Evolutionary conservation across 441 rosid genomes (phyloP).

Genomic region (Arabidopsis hybrid): DNA sequence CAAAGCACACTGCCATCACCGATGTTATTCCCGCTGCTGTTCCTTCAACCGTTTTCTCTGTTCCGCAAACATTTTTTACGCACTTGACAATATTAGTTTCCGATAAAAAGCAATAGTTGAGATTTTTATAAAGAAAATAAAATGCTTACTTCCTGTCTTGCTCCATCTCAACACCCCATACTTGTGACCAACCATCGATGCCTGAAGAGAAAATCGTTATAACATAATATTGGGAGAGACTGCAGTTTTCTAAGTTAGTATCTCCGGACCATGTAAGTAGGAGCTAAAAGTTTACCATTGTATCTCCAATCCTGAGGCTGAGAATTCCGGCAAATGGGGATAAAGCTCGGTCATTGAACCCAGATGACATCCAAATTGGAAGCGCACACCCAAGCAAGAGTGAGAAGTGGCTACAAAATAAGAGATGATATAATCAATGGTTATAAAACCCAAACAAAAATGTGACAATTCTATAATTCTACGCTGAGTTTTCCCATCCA

Average conservation of each 20-base stretch:
- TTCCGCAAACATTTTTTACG: background rate
- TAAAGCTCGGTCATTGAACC: slow-evolving; percentile 93
- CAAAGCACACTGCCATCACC: slow-evolving; percentile 77
- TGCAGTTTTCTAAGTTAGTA: background rate
- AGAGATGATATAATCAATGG: slow-evolving; percentile 6
- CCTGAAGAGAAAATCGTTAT: slow-evolving; percentile 52
- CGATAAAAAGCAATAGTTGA: background rate
- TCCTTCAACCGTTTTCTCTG: slow-evolving; percentile 98
- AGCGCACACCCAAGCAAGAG: slow-evolving; percentile 97
- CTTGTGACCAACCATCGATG: slow-evolving; percentile 96
- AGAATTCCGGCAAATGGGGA: slow-evolving; percentile 97
- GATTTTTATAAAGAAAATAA: background rate
- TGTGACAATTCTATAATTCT: background rate
- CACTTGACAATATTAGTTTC: slow-evolving; percentile 26
- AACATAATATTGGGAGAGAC: slow-evolving; percentile 7
- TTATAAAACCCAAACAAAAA: background rate
- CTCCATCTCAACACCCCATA: slow-evolving; percentile 97
- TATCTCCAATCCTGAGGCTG: slow-evolving; percentile 99
- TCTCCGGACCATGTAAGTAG: slow-evolving; percentile 7
- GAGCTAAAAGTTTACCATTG: slow-evolving; percentile 70
- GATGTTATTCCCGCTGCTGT: slow-evolving; percentile 98
- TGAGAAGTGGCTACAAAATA: slow-evolving; percentile 81
- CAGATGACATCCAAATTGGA: slow-evolving; percentile 98
- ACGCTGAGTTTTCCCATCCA: background rate
- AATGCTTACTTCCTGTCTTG: slow-evolving; percentile 82